Evolutionary conservation across 2,329 filamentous ascomycete genomes (phyloP), one percentile per base, ranked within the genome.

Genomic region (Plenodomus tracheiphilus): DNA sequence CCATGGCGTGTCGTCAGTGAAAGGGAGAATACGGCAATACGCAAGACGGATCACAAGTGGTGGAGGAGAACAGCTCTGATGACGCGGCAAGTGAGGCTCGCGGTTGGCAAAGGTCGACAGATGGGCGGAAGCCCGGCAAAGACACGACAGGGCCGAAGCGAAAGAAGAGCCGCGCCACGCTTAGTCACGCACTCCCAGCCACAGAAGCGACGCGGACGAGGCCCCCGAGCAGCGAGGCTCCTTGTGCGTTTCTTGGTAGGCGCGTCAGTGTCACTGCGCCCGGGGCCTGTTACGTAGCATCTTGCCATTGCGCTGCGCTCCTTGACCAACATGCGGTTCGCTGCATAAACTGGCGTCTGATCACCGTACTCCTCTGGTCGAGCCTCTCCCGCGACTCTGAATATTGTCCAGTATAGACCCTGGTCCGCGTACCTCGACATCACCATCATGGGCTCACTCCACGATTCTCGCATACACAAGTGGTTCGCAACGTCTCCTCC

Each of bases 401-500:
- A 32, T 4, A 7, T 32, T 32, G 6, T 32, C 8, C 28, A 32
- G 6, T 25, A 58, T 34, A 40, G 55, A 51, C 42, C 46, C 47
- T 46, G 40, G 41, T 46, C 39, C 36, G 38, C 39, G n/a, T 41
- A 46, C 49, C 53, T 51, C 51, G 49, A 51, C 54, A 56, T 51
- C 47, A 49, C 46, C 43, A 45, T 55, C 52, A 72, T 72, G 69
- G 66, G 67, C 6, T 83, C 82, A 46, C 77, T 84, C 68, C 81
- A 85, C 66, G 75, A 85, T 41, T 83, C 81, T 4, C 79, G 81
- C 55, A 74, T 87, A 53, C 81, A 84, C 50, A 84, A 82, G 74
- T 96, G 94, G 87, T 78, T 97, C 49, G 77, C 92, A 54, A 87
- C 89, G 58, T 96, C 92, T 37, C 94, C 94, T 13, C 94, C 94